Base-by-base conservation (phyloP, 2,329 filamentous ascomycete species). In the Lecanicillium sp. region DNA sequence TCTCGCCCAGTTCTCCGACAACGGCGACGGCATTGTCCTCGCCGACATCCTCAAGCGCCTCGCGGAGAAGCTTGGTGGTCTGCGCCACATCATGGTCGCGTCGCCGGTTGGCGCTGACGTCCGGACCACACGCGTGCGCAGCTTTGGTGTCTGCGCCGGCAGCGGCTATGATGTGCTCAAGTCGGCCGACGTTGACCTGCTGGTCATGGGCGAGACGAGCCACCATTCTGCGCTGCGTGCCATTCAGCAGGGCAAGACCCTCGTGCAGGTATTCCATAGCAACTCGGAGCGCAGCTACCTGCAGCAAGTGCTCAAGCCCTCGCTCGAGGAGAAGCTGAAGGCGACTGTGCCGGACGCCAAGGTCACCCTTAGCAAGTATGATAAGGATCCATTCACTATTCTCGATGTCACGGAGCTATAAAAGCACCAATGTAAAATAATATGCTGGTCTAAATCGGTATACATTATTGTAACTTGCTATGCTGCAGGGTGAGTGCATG, bases 141-240 rank as follows among this genome's bases (percentile, higher is more conserved):
- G 79, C 39, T 82, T 95, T 9, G 90, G 86, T 5, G 86, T 96
- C 30, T 97, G 91, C 58, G 91, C 93, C 0, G 93, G 93, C 2
- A 93, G 87, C 6, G 93, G 93, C 0, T 86, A 83, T 2, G 80
- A 84, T 32, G 75, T 97, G 17, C 78, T 96, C 50, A 80, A 81
- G 53, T 75, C 77, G 33, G 71, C 83, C 3, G 71, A 79, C 35
- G 88, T 90, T 0, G 89, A 96, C 60, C 66, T 97, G 32, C 68
- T 94, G 4, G 87, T 98, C 57, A 97, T 89, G 0, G 93, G 93
- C 2, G 93, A 98, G 70, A 79, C 97, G 73, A 87, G 81, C 59
- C 93, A 98, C 63, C 93, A 98, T 63, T 89, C 93, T 54, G 90
- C 91, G 3, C 76, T 98, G 50, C 81, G 86, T 32, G 88, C 90